A percentile compares a stretch with the other conserved stretches of the same genome.
Conservation (phyloP, 164 flowering plant species). For the Macadamia integrifolia region DNA sequence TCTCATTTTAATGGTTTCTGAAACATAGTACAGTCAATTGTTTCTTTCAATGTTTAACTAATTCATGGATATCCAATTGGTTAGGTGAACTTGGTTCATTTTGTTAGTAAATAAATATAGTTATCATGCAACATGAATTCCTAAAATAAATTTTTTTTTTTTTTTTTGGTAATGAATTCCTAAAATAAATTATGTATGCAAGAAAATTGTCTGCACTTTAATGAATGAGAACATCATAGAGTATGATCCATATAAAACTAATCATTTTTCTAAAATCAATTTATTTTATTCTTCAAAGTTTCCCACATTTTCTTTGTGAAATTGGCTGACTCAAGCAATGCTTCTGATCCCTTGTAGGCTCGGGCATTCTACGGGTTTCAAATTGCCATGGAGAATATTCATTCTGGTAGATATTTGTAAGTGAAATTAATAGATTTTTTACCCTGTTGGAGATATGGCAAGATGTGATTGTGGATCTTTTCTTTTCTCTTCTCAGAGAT, state of each 20-base stretch:
- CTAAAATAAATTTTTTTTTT: too few species aligned
- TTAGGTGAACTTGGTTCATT: not conserved
- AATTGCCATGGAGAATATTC: conserved; percentile 86
- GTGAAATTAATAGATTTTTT: conserved; percentile 3
- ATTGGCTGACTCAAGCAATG: not conserved
- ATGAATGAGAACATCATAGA: not conserved
- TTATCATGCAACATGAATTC: too few species aligned
- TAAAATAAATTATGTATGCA: too few species aligned
- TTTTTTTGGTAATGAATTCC: too few species aligned
- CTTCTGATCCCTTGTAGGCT: conserved; percentile 35
- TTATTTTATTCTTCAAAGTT: not conserved
- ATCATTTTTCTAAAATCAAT: not conserved
- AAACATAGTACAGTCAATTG: not conserved
- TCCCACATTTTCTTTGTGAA: conserved; percentile 1
- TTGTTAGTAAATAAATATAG: not conserved
- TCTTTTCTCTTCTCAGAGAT: conserved; percentile 42
- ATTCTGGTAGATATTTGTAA: conserved; percentile 55
- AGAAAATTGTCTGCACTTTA: too few species aligned
- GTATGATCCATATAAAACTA: not conserved
- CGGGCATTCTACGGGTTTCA: conserved; percentile 85
- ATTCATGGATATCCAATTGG: not conserved
- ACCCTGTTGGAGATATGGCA: not conserved
- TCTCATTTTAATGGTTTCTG: not conserved
- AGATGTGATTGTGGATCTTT: not conserved
- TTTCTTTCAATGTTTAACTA: not conserved